A percentile compares a stretch with the other conserved stretches of the same genome.
These are phyloP conservation scores for Paspalum vaginatum DNA, from an alignment of 176 grass and related monocot genomes.

Conservation along the genomic window DNA sequence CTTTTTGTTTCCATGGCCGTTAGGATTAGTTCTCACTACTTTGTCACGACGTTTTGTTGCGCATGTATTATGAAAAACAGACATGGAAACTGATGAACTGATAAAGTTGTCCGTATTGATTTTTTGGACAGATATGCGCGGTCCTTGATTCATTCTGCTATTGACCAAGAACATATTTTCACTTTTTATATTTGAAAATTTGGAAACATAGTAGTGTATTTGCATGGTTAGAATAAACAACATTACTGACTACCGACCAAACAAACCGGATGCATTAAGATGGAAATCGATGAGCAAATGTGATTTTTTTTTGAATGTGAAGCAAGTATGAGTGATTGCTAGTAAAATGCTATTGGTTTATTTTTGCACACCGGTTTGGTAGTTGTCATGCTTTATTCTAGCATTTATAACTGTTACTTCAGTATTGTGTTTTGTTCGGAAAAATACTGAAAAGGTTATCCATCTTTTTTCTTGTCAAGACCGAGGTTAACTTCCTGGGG, in stretches of 20 bases:
- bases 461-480: conserved; percentile 58
- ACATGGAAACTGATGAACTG: neutral
- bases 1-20: neutral
- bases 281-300: neutral
- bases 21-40: neutral
- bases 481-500: conserved; percentile 94
- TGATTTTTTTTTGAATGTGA: conserved; percentile 6
- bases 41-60: neutral
- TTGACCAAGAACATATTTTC: neutral
- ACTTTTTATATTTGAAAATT: neutral
- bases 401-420: conserved; percentile 2
- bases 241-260: neutral
- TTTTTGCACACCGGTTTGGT: neutral
- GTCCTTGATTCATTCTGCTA: neutral
- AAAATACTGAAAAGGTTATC: neutral
- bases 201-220: neutral
- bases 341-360: conserved; percentile 13
- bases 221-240: conserved; percentile 5
- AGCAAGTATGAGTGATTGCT: neutral
- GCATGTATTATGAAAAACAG: neutral
- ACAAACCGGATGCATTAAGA: neutral
- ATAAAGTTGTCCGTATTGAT: neutral
- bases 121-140: neutral
- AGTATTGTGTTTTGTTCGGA: neutral
- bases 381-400: neutral